phyloP scores from a whole-genome alignment of 2,329 filamentous ascomycete genomes.

The Ceratocystis lukuohia region DNA sequence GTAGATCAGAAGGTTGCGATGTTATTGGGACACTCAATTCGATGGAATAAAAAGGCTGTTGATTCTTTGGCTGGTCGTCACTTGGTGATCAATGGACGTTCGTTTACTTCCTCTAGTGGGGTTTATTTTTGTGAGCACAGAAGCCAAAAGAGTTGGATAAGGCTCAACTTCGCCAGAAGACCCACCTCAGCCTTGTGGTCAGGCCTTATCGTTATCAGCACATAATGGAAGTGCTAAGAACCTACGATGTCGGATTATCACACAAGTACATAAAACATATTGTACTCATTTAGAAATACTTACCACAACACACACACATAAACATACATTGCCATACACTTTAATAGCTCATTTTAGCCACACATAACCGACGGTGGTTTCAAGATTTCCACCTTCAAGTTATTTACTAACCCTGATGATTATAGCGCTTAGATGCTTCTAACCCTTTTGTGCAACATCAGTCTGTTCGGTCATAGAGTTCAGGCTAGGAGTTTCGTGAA shows the following conservation, averaged over 20 bases:
- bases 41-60: not conserved
- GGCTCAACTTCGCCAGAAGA: not conserved
- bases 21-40: not conserved
- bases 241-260: too few species aligned
- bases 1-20: not conserved
- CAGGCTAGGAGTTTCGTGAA: constrained; percentile 10
- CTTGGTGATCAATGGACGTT: not conserved
- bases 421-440: not conserved
- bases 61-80: not conserved
- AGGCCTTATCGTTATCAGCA: constrained; percentile 6
- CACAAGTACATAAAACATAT: too few species aligned
- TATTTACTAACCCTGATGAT: not conserved
- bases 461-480: constrained; percentile 9
- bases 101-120: constrained; percentile 1
- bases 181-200: constrained; percentile 13
- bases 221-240: not conserved
- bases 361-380: too few species aligned
- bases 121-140: constrained; percentile 6
- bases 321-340: too few species aligned
- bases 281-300: too few species aligned
- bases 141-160: not conserved
- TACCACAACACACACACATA: too few species aligned
- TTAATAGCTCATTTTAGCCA: too few species aligned
- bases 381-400: too few species aligned
- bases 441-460: constrained; percentile 9